Evolutionary conservation across 768 basidiomycete genomes (phyloP).

Genomic region (Suillus clintonianus): DNA sequence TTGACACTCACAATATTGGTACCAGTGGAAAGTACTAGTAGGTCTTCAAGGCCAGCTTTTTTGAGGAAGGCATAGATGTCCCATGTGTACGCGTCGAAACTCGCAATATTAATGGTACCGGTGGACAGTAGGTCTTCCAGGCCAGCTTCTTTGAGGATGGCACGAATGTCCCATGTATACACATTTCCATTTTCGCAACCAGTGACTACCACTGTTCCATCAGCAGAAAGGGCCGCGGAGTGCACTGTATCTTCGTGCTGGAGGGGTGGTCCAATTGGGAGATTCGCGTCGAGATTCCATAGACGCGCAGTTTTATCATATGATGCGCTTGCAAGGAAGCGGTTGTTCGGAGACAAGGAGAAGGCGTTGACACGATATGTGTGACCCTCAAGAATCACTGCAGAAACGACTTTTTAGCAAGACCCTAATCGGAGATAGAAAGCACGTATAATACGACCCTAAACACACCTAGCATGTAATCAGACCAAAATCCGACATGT

Average conservation of each 20-base stretch:
- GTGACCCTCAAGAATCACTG: no score
- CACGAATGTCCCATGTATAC: not conserved
- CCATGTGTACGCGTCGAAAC: no score
- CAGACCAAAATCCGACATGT: no score
- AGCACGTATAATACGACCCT: no score
- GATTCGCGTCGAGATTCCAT: not conserved
- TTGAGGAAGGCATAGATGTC: not conserved
- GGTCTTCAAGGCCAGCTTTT: not conserved
- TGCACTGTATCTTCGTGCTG: rapidly evolving
- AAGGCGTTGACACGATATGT: rapidly evolving
- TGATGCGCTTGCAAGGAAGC: not conserved
- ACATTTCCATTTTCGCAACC: not conserved
- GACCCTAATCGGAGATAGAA: no score
- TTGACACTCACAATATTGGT: no score
- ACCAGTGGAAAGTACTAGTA: no score
- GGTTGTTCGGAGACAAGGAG: not conserved
- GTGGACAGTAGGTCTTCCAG: not conserved
- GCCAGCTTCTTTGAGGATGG: not conserved
- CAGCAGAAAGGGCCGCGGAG: not conserved
- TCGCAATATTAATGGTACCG: no score
- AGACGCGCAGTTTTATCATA: not conserved
- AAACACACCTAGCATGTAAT: no score
- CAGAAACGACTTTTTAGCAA: no score
- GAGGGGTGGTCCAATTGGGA: not conserved
- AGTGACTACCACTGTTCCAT: not conserved